Percentiles rank a stretch among this genome's conserved stretches.
These are phyloP conservation scores for Pseudopyrenochaeta lycopersici DNA, from an alignment of 2,329 filamentous ascomycete genomes.

Conservation along the genomic window DNA sequence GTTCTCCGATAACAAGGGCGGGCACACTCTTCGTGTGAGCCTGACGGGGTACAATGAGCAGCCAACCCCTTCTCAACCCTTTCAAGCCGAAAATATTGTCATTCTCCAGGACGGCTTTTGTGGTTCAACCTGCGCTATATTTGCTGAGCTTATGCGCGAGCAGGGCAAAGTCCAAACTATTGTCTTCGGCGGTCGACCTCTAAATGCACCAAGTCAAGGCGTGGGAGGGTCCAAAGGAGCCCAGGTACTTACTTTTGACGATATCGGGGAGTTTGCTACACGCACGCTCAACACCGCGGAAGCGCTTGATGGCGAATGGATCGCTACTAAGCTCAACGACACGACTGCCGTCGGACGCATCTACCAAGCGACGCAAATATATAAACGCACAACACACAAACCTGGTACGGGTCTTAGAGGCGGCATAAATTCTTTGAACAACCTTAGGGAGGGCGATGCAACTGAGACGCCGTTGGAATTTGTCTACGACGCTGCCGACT, in stretches of 20 bases:
- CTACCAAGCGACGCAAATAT: conserved; percentile 13
- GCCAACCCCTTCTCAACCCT: conserved; percentile 28
- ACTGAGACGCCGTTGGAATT: conserved; percentile 62
- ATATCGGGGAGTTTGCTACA: not conserved
- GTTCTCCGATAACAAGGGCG: conserved; percentile 13
- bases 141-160: conserved; percentile 51
- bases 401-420: conserved; percentile 4
- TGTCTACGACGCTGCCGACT: conserved; percentile 66
- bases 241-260: conserved; percentile 23
- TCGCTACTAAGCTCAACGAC: conserved; percentile 8
- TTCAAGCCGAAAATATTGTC: conserved; percentile 21
- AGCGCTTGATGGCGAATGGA: conserved; percentile 6
- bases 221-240: conserved; percentile 52
- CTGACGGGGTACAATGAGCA: conserved; percentile 12
- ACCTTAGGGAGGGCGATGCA: conserved; percentile 35
- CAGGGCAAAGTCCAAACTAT: conserved; percentile 48
- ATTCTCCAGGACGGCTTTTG: conserved; percentile 48
- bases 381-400: conserved; percentile 10
- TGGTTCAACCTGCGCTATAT: conserved; percentile 52
- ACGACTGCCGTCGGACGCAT: conserved; percentile 18
- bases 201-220: conserved; percentile 46
- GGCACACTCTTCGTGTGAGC: conserved; percentile 3
- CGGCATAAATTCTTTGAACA: conserved; percentile 29
- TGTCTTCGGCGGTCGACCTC: conserved; percentile 34
- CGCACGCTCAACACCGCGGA: not conserved